phyloP scores from a whole-genome alignment of 208 protist species.

The Acanthamoeba castellanii region DNA sequence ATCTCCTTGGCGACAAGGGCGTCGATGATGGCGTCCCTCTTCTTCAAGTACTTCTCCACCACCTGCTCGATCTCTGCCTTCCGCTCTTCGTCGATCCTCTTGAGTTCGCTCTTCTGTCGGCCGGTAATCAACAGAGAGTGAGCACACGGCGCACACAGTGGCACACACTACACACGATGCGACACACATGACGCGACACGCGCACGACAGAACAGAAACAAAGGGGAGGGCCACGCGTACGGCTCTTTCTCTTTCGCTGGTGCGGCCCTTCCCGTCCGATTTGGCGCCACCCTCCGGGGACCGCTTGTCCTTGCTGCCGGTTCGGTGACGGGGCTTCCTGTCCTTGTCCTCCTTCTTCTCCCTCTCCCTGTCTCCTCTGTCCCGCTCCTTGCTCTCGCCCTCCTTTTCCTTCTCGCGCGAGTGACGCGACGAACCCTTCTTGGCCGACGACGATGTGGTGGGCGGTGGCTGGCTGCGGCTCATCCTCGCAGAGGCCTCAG shows the following conservation, averaged over 20 bases:
- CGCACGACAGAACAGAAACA: neutral
- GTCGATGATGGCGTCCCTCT: constrained; percentile 15
- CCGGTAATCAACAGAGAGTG: neutral
- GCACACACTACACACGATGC: neutral
- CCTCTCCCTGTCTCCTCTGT: neutral
- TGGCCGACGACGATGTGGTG: neutral
- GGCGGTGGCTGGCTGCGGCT: constrained; percentile 2
- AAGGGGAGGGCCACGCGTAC: no score
- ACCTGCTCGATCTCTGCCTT: neutral
- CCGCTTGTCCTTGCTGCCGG: neutral
- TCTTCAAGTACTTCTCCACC: neutral
- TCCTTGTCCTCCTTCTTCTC: constrained; percentile 23
- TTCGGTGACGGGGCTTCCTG: neutral
- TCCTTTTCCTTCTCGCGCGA: constrained; percentile 37
- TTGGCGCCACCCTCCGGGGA: neutral
- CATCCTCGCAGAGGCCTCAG: neutral
- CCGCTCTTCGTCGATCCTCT: neutral
- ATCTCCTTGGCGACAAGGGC: constrained; percentile 4
- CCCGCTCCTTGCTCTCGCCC: neutral
- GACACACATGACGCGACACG: no score
- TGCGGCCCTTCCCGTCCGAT: neutral
- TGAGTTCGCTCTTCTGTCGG: constrained; percentile 13
- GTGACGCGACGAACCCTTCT: neutral
- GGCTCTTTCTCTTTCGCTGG: neutral
- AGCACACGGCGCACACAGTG: neutral